A percentile compares a stretch with the other conserved stretches of the same genome.
Evolutionary conservation across 768 basidiomycete species (phyloP).

Genomic region (Rossbeevera mucosa): DNA sequence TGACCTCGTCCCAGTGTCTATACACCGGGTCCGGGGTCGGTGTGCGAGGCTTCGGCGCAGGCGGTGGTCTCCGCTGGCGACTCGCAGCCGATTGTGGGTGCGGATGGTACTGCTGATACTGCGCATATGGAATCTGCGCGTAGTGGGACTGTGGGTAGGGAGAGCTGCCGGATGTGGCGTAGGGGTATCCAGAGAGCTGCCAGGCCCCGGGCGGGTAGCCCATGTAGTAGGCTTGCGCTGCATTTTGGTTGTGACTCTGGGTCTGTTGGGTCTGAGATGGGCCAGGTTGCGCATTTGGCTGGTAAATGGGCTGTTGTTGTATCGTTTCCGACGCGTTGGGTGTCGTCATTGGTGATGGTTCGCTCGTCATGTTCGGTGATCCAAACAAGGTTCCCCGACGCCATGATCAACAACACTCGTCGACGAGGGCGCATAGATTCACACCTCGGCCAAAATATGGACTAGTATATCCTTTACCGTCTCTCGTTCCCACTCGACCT

Average conservation of each 20-base stretch:
- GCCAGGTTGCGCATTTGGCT: conserved; percentile 11
- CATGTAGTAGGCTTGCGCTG: conserved; percentile 31
- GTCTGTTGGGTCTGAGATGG: conserved; percentile 20
- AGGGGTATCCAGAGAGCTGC: conserved; percentile 32
- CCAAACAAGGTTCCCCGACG: conserved; percentile 1
- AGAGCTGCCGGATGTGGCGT: conserved; percentile 26
- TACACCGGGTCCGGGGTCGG: conserved; percentile 43
- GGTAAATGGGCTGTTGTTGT: conserved; percentile 10
- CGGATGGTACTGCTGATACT: conserved; percentile 32
- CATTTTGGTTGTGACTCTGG: conserved; percentile 23
- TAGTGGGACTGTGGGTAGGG: conserved; percentile 34
- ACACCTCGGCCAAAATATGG: conserved; percentile 50
- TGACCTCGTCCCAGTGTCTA: conserved; percentile 57
- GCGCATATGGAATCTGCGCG: conserved; percentile 31
- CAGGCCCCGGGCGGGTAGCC: conserved; percentile 31
- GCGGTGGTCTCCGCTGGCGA: conserved; percentile 28
- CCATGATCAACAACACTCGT: neutral
- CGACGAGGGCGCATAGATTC: conserved; percentile 1
- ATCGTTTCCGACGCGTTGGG: neutral
- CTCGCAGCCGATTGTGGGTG: conserved; percentile 10
- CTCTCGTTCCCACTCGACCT: conserved; percentile 35
- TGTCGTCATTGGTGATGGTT: conserved; percentile 39
- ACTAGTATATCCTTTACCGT: conserved; percentile 69
- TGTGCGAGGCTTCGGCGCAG: conserved; percentile 22
- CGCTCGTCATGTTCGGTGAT: conserved; percentile 34